Percentiles rank a stretch among this genome's conserved stretches.
Evolutionary conservation across 2,329 filamentous ascomycete species (phyloP).

Genomic region (Cryphonectria naterciae): DNA sequence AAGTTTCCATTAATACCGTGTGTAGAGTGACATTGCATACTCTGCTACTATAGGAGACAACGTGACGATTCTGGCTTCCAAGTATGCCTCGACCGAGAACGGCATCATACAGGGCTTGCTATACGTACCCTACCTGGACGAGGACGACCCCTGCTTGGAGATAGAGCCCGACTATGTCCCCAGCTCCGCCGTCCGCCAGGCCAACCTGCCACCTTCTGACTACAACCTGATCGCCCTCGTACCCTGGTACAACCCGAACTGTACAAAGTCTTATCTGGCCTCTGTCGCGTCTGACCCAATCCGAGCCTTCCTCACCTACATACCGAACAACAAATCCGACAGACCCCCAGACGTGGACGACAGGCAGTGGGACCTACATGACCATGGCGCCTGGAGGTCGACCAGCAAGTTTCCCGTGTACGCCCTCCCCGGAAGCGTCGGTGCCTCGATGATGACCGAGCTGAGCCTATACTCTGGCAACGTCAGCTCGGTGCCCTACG

Average conservation of each 20-base stretch:
- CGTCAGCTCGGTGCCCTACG: slow-evolving; percentile 63
- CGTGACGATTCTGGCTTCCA: slow-evolving; percentile 76
- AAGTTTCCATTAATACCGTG: slow-evolving; percentile 18
- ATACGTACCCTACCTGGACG: slow-evolving; percentile 75
- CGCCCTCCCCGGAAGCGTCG: slow-evolving; percentile 71
- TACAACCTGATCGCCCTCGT: slow-evolving; percentile 81
- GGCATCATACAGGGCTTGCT: slow-evolving; percentile 76
- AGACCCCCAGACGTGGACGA: slow-evolving; percentile 70
- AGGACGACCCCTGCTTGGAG: slow-evolving; percentile 64
- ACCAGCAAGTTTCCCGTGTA: slow-evolving; percentile 80
- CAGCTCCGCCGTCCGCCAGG: slow-evolving; percentile 71
- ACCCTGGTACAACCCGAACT: slow-evolving; percentile 79
- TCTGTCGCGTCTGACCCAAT: slow-evolving; percentile 62
- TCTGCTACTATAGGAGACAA: slow-evolving; percentile 57
- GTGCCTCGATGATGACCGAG: slow-evolving; percentile 70
- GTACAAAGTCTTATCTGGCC: slow-evolving; percentile 73
- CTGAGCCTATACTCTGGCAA: slow-evolving; percentile 79
- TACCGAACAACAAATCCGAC: slow-evolving; percentile 56
- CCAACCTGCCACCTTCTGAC: slow-evolving; percentile 69
- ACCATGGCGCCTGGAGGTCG: slow-evolving; percentile 71
- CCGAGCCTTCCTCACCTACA: slow-evolving; percentile 67
- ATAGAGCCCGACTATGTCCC: slow-evolving; percentile 70
- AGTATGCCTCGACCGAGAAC: slow-evolving; percentile 61
- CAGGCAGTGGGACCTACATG: slow-evolving; percentile 70
- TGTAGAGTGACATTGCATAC: slow-evolving; percentile 53